phyloP scores from a whole-genome alignment of 768 basidiomycete genomes.

The Agaricus blazei region DNA sequence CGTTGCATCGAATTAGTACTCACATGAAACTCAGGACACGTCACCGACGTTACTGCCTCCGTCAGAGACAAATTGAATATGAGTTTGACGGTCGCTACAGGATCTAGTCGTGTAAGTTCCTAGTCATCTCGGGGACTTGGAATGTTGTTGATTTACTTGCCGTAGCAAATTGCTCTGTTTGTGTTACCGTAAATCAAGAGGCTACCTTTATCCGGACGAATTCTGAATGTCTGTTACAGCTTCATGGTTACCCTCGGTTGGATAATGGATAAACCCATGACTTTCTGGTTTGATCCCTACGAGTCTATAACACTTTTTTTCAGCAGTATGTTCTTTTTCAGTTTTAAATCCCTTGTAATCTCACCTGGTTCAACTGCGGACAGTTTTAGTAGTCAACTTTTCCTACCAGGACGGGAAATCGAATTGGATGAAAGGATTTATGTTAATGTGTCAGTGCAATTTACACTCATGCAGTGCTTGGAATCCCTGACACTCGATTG shows the following conservation, averaged over 20 bases:
- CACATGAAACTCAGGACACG: slow-evolving; percentile 54
- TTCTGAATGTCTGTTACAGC: slow-evolving; percentile 24
- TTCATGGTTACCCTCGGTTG: slow-evolving; percentile 76
- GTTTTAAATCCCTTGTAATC: neutral
- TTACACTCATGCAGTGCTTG: neutral
- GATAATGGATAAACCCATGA: slow-evolving; percentile 75
- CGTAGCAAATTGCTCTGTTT: slow-evolving; percentile 80
- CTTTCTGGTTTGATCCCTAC: slow-evolving; percentile 84
- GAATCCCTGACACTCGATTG: neutral
- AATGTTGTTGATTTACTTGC: slow-evolving; percentile 4
- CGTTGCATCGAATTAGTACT: neutral
- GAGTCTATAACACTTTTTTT: slow-evolving; percentile 65
- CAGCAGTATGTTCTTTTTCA: slow-evolving; percentile 24
- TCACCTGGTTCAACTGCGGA: neutral
- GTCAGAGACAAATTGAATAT: slow-evolving; percentile 87
- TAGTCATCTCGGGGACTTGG: neutral
- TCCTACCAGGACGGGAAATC: slow-evolving; percentile 78
- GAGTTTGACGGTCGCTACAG: slow-evolving; percentile 85
- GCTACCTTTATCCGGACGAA: neutral
- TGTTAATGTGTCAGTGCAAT: slow-evolving; percentile 32
- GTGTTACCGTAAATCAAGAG: slow-evolving; percentile 64
- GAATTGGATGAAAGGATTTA: slow-evolving; percentile 81
- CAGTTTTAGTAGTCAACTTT: slow-evolving; percentile 81
- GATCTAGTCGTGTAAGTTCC: slow-evolving; percentile 67
- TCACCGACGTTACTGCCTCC: slow-evolving; percentile 87